Base-by-base conservation (phyloP, 169 alveolate species). In the Plasmodium reichenowi region DNA sequence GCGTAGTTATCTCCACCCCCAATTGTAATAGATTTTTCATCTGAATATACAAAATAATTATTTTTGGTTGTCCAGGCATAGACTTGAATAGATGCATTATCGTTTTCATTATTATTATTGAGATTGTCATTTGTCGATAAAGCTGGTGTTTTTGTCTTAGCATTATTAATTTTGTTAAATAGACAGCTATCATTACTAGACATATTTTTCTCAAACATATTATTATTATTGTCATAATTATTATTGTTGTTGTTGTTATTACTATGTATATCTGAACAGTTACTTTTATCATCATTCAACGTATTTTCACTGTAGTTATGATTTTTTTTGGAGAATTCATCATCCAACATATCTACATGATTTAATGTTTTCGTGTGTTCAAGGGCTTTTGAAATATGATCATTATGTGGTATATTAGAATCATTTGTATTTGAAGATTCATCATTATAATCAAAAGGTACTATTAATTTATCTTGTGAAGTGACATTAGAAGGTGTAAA, bases 1-100 rank as follows among this genome's bases (percentile, higher is more conserved):
- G 97, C 93, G 60, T 78, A 94, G 48, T 91, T 92, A 9, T 95
- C 97, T 47, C 97, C 96, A 9, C 96, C 96, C 8, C 96, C 96
- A n/a, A 94, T 80, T 38, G 93, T 94, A 32, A 94, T 76, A 26
- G 93, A 72, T 10, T 67, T 87, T 64, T 88, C 93, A 68, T 94
- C 95, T 1, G 96, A 91, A 75, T 92, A 94, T 13, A 93, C 88
- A 76, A 88, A 94, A 76, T 86, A 94, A 70, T 88, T 88, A 47
- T 94, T 94, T 67, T 74, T 78, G 17, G 93, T 93, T 52, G 95
- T 93, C 96, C 96, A 94, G 0, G 80, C 74, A 86, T 85, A 94
- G 2, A 94, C 96, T 67, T 86, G 92, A 70, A 94, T 91, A 38
- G 87, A 24, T 6, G 20, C 24, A 60, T 43, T 60, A 2, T 38